Conservation (phyloP, 306 rosid species). For the Lathyrus oleraceus region DNA sequence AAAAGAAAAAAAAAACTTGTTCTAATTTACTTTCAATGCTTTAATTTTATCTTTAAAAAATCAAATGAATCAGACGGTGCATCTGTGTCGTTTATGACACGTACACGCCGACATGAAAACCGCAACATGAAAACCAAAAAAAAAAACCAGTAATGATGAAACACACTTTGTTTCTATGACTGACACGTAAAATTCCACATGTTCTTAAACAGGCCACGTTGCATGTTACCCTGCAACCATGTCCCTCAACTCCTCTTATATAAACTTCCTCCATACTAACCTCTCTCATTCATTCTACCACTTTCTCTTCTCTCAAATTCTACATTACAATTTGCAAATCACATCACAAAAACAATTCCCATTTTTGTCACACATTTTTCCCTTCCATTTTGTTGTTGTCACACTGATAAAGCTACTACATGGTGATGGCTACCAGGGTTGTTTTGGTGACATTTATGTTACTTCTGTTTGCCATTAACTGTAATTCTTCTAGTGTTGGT, state of each 20-base stretch:
- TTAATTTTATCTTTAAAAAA: neutral
- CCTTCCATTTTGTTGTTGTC: neutral
- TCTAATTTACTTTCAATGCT: neutral
- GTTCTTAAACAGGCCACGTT: constrained; percentile 40
- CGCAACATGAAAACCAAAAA: neutral
- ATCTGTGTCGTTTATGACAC: constrained; percentile 32
- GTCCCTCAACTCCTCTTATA: constrained; percentile 21
- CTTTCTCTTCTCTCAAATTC: neutral
- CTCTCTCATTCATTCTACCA: neutral
- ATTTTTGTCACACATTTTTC: neutral
- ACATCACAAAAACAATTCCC: neutral
- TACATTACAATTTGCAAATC: neutral
- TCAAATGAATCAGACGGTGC: constrained; percentile 18
- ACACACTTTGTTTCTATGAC: constrained; percentile 21
- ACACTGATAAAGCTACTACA: neutral
- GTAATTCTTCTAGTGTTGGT: constrained; percentile 43
- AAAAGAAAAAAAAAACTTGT: constrained; percentile 12
- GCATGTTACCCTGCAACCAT: constrained; percentile 22
- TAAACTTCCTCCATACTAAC: constrained; percentile 5
- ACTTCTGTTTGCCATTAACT: constrained; percentile 22
- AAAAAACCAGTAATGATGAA: neutral
- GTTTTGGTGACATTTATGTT: constrained; percentile 27
- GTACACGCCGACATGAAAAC: constrained; percentile 13
- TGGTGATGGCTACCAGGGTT: constrained; percentile 47
- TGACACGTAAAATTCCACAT: constrained; percentile 37